phyloP scores from a whole-genome alignment of 2,329 filamentous ascomycete species.

The Leptosphaerulina australis region DNA sequence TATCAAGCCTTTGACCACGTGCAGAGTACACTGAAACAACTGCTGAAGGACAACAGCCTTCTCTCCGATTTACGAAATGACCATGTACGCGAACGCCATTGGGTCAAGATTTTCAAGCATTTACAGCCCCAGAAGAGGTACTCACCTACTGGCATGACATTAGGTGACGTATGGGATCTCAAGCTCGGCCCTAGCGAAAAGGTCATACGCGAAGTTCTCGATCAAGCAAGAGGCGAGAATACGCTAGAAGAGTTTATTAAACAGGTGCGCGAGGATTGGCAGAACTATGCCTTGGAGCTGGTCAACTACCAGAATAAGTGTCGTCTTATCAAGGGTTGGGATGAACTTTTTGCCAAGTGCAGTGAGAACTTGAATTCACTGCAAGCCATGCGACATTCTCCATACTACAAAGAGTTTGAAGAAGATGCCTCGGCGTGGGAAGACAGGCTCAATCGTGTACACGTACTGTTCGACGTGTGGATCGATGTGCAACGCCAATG shows the following conservation, averaged over 20 bases:
- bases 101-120: conserved; percentile 97
- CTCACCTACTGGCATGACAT: conserved; percentile 89
- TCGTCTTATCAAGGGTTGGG: conserved; percentile 94
- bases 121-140: conserved; percentile 92
- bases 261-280: conserved; percentile 95
- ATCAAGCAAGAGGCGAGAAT: conserved; percentile 97
- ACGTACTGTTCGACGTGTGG: conserved; percentile 98
- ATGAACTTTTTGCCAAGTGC: conserved; percentile 97
- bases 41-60: conserved; percentile 88
- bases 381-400: conserved; percentile 98
- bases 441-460: conserved; percentile 95
- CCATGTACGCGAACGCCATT: conserved; percentile 93
- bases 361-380: conserved; percentile 97
- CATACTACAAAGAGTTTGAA: conserved; percentile 99
- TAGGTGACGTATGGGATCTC: conserved; percentile 99
- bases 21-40: conserved; percentile 83
- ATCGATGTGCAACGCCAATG: conserved; percentile 99
- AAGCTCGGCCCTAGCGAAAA: conserved; percentile 86
- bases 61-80: conserved; percentile 93
- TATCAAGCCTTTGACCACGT: conserved; percentile 99
- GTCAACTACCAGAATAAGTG: conserved; percentile 99
- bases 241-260: conserved; percentile 96
- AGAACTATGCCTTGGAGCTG: conserved; percentile 90
- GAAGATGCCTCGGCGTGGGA: conserved; percentile 97
- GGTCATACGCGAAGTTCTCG: conserved; percentile 89